Evolutionary conservation across 2,329 filamentous ascomycete species (phyloP), one percentile per base, ranked within the genome.

Genomic region (Fusarium luffae): DNA sequence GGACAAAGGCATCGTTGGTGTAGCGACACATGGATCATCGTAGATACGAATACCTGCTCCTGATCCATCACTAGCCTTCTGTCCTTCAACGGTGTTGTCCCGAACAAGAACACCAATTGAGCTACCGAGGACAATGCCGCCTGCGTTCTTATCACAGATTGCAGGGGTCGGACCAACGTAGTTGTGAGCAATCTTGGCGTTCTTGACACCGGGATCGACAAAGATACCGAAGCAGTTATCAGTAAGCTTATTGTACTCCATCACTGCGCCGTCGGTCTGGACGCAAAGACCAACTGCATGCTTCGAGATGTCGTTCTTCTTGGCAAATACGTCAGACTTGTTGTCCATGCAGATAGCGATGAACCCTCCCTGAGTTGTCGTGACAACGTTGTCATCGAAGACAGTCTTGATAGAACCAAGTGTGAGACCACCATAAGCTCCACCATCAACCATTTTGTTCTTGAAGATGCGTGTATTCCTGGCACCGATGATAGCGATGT

Each of bases 281-380:
- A 81, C 73, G 27, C 79, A 81, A 11, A 81, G 70, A 9, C 74
- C 79, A 41, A 79, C 72, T 19, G 5, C 19, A n/a, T 79, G 75
- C 6, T 73, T 72, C 4, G 75, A 74, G 23, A 81, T 64, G 4
- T 71, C 59, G 60, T 81, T 81, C 41, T 75, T 60, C 6, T 59
- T 65, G 8, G 79, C 61, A 1, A 65, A 51, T 3, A 77, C 76
- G 10, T 71, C 69, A 7, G 75, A 77, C 13, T 72, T 56, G 66
- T 81, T 76, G 50, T 79, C 78, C 74, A 78, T 79, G 65, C 79
- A 81, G 27, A 81, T 75, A 10, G 63, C 79, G 44, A 80, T 79
- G 47, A 74, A 71, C 19, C 34, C 40, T 0, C 73, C 46, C 1
- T 14, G 30, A 0, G 73, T 60, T 3, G 75, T 66, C 0, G 70